phyloP scores from a whole-genome alignment of 148 eudicot species.

The Oxyria digyna region DNA sequence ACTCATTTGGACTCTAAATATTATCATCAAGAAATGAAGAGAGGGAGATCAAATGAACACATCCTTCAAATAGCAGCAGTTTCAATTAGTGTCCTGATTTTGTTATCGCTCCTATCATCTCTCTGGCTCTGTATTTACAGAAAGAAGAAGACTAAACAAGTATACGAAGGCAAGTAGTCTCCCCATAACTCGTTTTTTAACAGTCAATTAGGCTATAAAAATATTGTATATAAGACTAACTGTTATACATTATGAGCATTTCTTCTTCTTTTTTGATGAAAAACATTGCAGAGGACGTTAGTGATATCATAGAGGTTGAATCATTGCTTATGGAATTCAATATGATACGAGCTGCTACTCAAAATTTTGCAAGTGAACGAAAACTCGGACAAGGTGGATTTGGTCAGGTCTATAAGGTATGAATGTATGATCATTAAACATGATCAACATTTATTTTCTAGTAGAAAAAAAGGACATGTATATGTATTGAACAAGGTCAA shows the following conservation, averaged over 20 bases:
- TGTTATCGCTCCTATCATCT: neutral
- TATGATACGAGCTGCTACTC: neutral
- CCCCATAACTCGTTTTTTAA: no score
- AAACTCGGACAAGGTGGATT: slow-evolving; percentile 2
- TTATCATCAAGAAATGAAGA: slow-evolving; percentile 27
- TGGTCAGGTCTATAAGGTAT: neutral
- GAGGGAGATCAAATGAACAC: neutral
- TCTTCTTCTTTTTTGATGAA: neutral
- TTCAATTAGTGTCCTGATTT: neutral
- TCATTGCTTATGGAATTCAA: neutral
- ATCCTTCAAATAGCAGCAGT: neutral
- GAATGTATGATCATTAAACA: no score
- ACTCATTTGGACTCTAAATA: neutral
- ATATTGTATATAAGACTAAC: no score
- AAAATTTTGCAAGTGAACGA: neutral
- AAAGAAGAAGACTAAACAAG: neutral
- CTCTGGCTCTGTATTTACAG: neutral
- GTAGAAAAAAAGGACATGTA: no score
- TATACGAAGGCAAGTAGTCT: neutral
- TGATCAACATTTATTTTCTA: no score
- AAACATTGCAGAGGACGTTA: neutral
- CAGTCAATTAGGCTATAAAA: no score
- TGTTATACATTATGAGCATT: neutral
- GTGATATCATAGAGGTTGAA: neutral
- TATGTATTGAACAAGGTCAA: no score